Percentiles rank a stretch among this genome's conserved stretches.
These are phyloP conservation scores for Kockiozyma suomiensis DNA, from an alignment of 805 yeast genomes.

Conservation along the genomic window DNA sequence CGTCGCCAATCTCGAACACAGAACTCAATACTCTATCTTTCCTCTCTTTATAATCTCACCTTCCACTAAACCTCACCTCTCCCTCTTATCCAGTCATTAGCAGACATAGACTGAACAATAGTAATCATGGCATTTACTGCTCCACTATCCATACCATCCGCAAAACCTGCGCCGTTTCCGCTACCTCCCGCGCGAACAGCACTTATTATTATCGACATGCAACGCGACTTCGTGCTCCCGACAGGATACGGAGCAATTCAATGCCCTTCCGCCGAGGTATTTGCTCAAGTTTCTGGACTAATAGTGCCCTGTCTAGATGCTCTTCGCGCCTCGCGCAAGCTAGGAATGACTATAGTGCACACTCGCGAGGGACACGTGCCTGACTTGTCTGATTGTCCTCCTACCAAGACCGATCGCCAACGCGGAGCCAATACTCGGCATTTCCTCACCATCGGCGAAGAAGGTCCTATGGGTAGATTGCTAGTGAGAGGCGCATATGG, in stretches of 20 bases:
- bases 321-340: constrained; percentile 38
- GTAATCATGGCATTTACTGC: constrained; percentile 12
- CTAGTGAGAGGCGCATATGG: constrained; percentile 43
- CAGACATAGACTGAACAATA: no score
- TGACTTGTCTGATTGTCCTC: constrained; percentile 41
- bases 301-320: constrained; percentile 35
- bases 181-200: constrained; percentile 38
- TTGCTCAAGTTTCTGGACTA: constrained; percentile 37
- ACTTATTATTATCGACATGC: constrained; percentile 43
- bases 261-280: constrained; percentile 39
- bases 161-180: constrained; percentile 36
- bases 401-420: constrained; percentile 40
- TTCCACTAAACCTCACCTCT: not conserved
- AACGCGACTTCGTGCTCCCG: constrained; percentile 41
- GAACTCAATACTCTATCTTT: no score
- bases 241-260: constrained; percentile 41
- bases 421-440: constrained; percentile 35
- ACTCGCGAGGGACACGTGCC: constrained; percentile 43
- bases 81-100: not conserved
- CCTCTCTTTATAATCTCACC: not conserved
- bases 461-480: constrained; percentile 43
- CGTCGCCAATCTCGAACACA: no score
- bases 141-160: constrained; percentile 21
- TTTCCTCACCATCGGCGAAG: constrained; percentile 39
- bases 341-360: constrained; percentile 41